These are phyloP conservation scores for Diatrype stigma DNA, from an alignment of 2,329 filamentous ascomycete genomes.

Conservation along the genomic window DNA sequence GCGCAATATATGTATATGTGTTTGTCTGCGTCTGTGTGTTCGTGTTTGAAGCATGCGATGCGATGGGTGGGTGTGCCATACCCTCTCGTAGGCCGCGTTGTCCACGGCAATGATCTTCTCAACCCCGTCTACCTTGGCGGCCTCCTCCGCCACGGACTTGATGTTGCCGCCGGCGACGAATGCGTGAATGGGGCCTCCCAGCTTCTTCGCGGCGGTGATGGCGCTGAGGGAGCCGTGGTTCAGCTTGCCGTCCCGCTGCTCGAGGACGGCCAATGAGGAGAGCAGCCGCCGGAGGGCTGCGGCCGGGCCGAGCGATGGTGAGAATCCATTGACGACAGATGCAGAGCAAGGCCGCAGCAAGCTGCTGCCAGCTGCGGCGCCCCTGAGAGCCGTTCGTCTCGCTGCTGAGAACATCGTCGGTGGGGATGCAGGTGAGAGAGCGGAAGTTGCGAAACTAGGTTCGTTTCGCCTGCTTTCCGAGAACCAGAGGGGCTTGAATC, in stretches of 20 bases:
- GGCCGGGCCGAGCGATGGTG: conserved; percentile 40
- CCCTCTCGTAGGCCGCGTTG: conserved; percentile 89
- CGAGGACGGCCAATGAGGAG: conserved; percentile 85
- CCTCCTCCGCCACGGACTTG: conserved; percentile 73
- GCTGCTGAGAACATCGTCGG: conserved; percentile 25
- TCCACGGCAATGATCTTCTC: conserved; percentile 90
- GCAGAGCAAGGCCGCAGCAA: conserved; percentile 21
- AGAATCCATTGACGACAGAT: no score
- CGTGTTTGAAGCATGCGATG: no score
- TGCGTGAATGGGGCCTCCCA: conserved; percentile 80
- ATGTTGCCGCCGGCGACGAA: conserved; percentile 81
- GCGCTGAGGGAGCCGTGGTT: conserved; percentile 78
- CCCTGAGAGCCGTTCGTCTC: conserved; percentile 21
- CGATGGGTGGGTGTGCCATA: conserved; percentile 31
- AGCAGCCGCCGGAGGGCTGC: conserved; percentile 64
- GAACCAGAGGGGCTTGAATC: background rate
- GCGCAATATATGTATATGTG: background rate
- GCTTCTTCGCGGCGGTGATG: conserved; percentile 78
- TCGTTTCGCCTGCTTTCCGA: background rate
- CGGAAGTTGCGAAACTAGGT: background rate
- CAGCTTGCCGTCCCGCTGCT: conserved; percentile 87
- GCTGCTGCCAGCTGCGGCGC: conserved; percentile 15
- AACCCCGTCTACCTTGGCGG: conserved; percentile 82
- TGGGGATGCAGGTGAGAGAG: background rate
- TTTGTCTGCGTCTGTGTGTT: no score